Percentiles rank a stretch among this genome's conserved stretches.
phyloP scores from a whole-genome alignment of 805 yeast genomes.

The Ogataea methanolica region DNA sequence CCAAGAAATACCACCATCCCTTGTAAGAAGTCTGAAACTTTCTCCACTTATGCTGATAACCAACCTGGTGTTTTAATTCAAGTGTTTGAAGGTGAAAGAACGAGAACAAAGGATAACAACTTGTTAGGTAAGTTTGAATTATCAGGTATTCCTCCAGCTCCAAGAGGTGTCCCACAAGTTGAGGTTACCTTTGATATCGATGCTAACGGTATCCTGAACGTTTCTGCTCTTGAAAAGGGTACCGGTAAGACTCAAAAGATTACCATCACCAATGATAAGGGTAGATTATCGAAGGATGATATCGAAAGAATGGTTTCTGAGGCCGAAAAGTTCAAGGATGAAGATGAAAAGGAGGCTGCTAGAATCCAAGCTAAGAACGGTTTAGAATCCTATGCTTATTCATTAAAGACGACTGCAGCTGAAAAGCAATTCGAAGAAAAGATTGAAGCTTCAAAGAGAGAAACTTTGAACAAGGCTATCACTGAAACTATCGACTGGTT shows the following conservation, averaged over 20 bases:
- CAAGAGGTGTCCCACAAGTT: conserved; percentile 88
- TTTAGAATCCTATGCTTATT: conserved; percentile 54
- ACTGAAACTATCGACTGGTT: conserved; percentile 82
- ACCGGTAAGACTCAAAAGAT: conserved; percentile 90
- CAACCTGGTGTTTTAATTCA: conserved; percentile 90
- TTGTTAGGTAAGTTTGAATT: conserved; percentile 82
- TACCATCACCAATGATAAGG: conserved; percentile 90
- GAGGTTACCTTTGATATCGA: conserved; percentile 87
- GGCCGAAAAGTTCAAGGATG: conserved; percentile 59
- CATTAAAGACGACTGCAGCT: conserved; percentile 41
- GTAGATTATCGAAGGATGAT: conserved; percentile 75
- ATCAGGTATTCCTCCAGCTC: conserved; percentile 84
- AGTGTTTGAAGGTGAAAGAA: conserved; percentile 95
- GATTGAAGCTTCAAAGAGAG: conserved; percentile 40
- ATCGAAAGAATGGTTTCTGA: conserved; percentile 62
- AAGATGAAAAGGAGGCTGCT: conserved; percentile 55
- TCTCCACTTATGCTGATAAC: conserved; percentile 80
- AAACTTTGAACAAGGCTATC: conserved; percentile 68
- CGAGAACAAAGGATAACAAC: conserved; percentile 91
- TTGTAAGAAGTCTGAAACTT: conserved; percentile 64
- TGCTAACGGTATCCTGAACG: conserved; percentile 84
- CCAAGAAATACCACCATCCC: conserved; percentile 79
- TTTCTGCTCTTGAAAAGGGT: conserved; percentile 86
- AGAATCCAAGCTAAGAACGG: conserved; percentile 55
- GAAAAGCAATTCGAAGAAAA: conserved; percentile 35